Conservation (phyloP, 805 yeast genomes). For the Ogataea henricii region DNA sequence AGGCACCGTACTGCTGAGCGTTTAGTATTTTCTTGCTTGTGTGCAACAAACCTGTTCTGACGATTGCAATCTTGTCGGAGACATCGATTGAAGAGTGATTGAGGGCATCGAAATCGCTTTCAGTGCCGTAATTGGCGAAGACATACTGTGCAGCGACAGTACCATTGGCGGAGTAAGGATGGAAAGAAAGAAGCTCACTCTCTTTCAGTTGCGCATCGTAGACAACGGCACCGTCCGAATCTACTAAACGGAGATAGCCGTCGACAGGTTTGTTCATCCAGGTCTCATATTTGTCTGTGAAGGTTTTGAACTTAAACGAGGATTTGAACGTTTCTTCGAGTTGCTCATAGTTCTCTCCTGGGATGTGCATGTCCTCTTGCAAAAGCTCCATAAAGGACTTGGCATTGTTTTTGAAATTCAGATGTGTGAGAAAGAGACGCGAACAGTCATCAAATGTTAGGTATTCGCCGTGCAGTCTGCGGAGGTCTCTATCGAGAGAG, state of each 20-base stretch:
- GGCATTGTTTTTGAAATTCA: constrained; percentile 27
- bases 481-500: constrained; percentile 75
- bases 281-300: constrained; percentile 56
- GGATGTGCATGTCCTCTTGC: constrained; percentile 24
- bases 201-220: constrained; percentile 55
- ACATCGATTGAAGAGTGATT: constrained; percentile 43
- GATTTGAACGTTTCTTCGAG: constrained; percentile 19
- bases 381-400: constrained; percentile 21
- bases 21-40: constrained; percentile 60
- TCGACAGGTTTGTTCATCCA: constrained; percentile 55
- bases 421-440: constrained; percentile 47
- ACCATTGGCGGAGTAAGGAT: constrained; percentile 68
- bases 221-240: constrained; percentile 36
- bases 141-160: constrained; percentile 56
- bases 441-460: constrained; percentile 71
- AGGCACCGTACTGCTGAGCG: constrained; percentile 64
- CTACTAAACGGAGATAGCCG: constrained; percentile 42
- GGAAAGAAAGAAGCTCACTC: constrained; percentile 45
- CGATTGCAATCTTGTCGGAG: constrained; percentile 58
- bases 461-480: constrained; percentile 67
- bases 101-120: constrained; percentile 53
- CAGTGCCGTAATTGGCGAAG: constrained; percentile 61
- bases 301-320: constrained; percentile 39
- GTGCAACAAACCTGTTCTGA: constrained; percentile 51
- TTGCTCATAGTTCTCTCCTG: constrained; percentile 28